Base-by-base conservation (phyloP, 2,329 filamentous ascomycete genomes). In the Dactylellina leptospora region DNA sequence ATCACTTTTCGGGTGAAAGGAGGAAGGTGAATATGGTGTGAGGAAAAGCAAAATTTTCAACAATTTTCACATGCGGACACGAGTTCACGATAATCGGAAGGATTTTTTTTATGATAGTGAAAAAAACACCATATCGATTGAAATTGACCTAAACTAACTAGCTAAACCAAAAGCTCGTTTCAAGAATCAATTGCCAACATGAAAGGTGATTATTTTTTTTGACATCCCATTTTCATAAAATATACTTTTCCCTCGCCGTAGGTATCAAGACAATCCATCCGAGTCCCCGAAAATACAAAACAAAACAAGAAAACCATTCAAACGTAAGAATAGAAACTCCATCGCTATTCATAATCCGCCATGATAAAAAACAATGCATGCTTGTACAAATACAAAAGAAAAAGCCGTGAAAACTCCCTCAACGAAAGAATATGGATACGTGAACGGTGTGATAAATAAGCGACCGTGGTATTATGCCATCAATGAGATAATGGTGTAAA, bases 401-500 rank as follows among this genome's bases (percentile, higher is more conserved):
- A 59, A 27, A 38, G 42, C 22, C 42, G 23, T 22, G 27, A 53
- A 23, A 71, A 71, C 66, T 58, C 56, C n/a, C n/a, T n/a, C 58
- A 66, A 51, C 16, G 44, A 66, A 58, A 66, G 51, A 28, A 58
- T 27, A 28, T 42, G 23, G 23, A 23, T 23, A 16, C 16, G n/a
- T 3, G 4, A 45, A 45, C 10, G 44, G 8, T 51, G 22, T 48
- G 44, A 63, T 23, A 45, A 58, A 71, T 45, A 71, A 71, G 66
- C 66, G 66, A 71, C 58, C 66, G 66, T 58, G 36, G 38, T 71
- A 60, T 68, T 63, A 71, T 63, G 58, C 51, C 30, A 45, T 66
- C 42, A 18, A 22, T 33, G 23, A 50, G 36, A 61, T n/a, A 50
- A 45, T 27, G 36, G 18, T 18, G 53, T 40, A 50, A 48, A 42